phyloP scores from a whole-genome alignment of 23 red algal species.

The Gracilaria gracilis region DNA sequence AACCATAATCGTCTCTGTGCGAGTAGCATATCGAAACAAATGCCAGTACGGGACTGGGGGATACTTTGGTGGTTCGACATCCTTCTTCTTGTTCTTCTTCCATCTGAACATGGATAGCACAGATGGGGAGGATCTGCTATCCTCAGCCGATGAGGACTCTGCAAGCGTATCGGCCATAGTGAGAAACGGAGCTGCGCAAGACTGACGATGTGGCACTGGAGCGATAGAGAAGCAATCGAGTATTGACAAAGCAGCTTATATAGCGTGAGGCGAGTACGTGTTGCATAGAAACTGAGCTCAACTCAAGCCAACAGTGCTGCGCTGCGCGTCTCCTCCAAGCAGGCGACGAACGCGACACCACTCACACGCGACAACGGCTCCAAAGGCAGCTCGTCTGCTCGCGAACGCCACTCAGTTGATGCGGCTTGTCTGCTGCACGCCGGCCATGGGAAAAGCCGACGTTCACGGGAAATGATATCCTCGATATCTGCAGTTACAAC shows the following conservation, averaged over 20 bases:
- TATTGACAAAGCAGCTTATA: background rate
- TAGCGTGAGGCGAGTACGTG: background rate
- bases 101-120: constrained; percentile 4
- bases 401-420: background rate
- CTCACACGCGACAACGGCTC: background rate
- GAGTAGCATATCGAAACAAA: constrained; percentile 69
- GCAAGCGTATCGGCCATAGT: background rate
- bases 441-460: background rate
- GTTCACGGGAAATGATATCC: no score
- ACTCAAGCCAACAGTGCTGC: background rate
- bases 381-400: background rate
- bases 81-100: constrained; percentile 23
- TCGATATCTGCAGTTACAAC: no score
- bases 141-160: background rate
- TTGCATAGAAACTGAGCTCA: background rate
- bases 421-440: no score
- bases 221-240: background rate
- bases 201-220: no score
- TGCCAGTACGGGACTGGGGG: constrained; percentile 46
- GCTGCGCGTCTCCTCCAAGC: background rate
- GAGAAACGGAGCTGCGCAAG: background rate
- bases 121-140: background rate
- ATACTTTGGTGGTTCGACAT: constrained; percentile 9
- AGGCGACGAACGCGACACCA: background rate
- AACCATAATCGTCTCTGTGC: constrained; percentile 57